Evolutionary conservation across 306 rosid genomes (phyloP), one percentile per base, ranked within the genome.

Genomic region (Fragaria vesca): DNA sequence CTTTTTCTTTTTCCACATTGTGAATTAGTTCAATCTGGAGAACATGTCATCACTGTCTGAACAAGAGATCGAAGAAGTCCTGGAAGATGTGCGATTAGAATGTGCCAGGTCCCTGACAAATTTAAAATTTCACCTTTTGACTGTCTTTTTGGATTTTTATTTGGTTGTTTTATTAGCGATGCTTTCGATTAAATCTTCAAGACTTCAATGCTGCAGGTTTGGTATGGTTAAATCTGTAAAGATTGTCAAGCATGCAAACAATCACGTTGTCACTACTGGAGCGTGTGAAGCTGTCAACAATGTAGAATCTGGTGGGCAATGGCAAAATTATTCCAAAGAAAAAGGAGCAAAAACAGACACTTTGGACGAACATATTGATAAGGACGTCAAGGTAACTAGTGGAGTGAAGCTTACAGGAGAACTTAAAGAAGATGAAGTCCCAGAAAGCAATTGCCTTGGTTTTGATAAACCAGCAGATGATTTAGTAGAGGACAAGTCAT

Each of bases 1-100:
- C 26, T 24, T 76, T 71, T 40, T 40, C 8, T 40, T 69, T 21
- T 40, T 1, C 70, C 47, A 17, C 45, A 11, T 69, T 86, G 81
- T 81, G 75, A 69, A 45, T 72, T 52, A 93, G 99, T 87, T 93
- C 68, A 80, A 87, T 78, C 69, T 55, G 74, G 97, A 88, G 76
- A 75, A 73, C 74, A 58, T 93, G 42, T 71, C 73, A 2, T 76
- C 83, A 68, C 76, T 87, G 46, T 84, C 94, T n/a, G 94, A 87
- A 82, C 66, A 81, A 75, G 90, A 80, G 72, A 81, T 85, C 3
- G 89, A 87, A 80, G 97, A 95, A 74, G 79, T 90, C 74, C 78
- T 91, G 83, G 96, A 88, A 85, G 99, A 95, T 77, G 81, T 95
- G 74, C 96, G 99, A 40, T 78, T 87, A 86, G 99, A 95, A 83